Evolutionary conservation across 352 stramenopile genomes (phyloP).

Genomic region (Globisporangium megalacanthum): DNA sequence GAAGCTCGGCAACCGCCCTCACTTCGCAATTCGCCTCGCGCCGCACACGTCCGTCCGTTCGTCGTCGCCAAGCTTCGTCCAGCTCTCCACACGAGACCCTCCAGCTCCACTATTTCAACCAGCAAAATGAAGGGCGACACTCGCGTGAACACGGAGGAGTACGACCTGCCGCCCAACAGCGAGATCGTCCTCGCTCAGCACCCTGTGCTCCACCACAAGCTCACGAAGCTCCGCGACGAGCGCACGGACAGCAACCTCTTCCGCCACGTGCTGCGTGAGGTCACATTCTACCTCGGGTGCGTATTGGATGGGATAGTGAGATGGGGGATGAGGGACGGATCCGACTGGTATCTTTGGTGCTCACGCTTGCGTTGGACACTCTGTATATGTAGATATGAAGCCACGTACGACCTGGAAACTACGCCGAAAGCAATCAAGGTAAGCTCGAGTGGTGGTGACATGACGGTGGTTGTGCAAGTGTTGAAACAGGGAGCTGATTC

Average conservation of each 20-base stretch:
- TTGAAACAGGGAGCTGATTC: not conserved
- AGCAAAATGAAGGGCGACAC: constrained; percentile 55
- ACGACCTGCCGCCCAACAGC: constrained; percentile 47
- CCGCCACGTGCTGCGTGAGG: constrained; percentile 93
- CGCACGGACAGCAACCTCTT: constrained; percentile 92
- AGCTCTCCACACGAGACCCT: not conserved
- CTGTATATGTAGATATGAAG: constrained; percentile 53
- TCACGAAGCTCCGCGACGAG: constrained; percentile 95
- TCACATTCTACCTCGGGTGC: constrained; percentile 98
- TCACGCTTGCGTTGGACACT: not conserved
- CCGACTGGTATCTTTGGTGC: not conserved
- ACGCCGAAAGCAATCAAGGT: constrained; percentile 73
- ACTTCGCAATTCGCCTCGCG: constrained; percentile 17
- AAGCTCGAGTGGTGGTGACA: not conserved
- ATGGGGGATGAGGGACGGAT: not conserved
- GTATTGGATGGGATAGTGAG: constrained; percentile 19
- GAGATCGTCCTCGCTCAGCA: constrained; percentile 87
- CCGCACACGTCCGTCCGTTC: constrained; percentile 5
- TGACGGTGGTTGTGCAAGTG: not conserved
- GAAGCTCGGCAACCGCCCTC: constrained; percentile 2
- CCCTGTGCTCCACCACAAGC: constrained; percentile 93
- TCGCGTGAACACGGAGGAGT: constrained; percentile 60
- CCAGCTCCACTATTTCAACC: not conserved
- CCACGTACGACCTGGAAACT: constrained; percentile 63
- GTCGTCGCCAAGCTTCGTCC: not conserved